A percentile compares a stretch with the other conserved stretches of the same genome.
Evolutionary conservation across 108 stramenopile species (phyloP).

Genomic region (Cyclotella kingstonii): DNA sequence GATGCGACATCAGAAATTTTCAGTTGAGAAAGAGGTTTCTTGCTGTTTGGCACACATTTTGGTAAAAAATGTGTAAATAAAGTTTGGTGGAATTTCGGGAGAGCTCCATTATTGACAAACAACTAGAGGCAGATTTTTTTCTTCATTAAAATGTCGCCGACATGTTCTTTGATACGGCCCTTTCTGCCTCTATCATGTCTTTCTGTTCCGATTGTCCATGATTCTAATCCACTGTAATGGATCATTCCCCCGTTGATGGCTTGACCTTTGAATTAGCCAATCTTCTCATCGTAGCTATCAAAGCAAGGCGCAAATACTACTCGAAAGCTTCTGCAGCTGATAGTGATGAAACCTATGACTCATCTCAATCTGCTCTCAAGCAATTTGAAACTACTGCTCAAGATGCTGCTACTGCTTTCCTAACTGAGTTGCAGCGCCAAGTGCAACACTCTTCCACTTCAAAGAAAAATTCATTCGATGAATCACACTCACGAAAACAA

Average conservation of each 20-base stretch:
- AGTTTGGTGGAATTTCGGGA: too few species aligned
- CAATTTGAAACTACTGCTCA: slow-evolving; percentile 5
- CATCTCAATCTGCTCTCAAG: neutral
- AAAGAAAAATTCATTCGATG: neutral
- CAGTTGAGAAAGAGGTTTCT: too few species aligned
- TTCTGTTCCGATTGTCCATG: too few species aligned
- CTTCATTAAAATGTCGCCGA: too few species aligned
- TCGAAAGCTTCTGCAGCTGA: slow-evolving; percentile 22
- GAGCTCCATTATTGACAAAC: too few species aligned
- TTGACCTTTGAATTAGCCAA: slow-evolving; percentile 24
- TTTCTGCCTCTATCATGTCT: too few species aligned
- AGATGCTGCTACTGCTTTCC: slow-evolving; percentile 30
- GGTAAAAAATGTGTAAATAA: too few species aligned
- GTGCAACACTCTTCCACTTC: slow-evolving; percentile 5
- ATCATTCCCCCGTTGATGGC: slow-evolving; percentile 29
- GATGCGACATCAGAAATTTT: too few species aligned
- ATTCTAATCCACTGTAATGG: neutral
- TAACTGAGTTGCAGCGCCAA: slow-evolving; percentile 21
- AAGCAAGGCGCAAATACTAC: slow-evolving; percentile 17
- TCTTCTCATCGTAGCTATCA: slow-evolving; percentile 31
- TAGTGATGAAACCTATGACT: neutral
- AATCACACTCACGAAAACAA: neutral
- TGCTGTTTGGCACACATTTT: too few species aligned
- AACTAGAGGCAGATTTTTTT: too few species aligned
- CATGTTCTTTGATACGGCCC: too few species aligned